phyloP scores from a whole-genome alignment of 768 basidiomycete genomes.

The Pleurotus platypus region DNA sequence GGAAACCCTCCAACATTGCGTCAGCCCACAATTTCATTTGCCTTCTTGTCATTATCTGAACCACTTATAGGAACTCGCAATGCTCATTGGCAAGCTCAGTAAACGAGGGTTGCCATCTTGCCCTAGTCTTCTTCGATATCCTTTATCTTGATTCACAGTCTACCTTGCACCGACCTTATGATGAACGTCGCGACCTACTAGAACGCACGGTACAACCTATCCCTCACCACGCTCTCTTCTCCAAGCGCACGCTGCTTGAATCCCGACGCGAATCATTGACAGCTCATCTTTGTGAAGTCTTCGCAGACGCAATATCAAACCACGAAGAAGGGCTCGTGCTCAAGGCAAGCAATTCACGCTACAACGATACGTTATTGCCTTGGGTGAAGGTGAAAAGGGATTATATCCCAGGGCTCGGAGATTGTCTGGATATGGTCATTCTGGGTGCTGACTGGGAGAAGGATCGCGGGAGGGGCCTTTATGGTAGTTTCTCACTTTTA shows the following conservation, averaged over 20 bases:
- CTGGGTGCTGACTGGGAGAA: slow-evolving; percentile 81
- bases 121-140: slow-evolving; percentile 86
- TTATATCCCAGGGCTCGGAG: slow-evolving; percentile 83
- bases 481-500: slow-evolving; percentile 36
- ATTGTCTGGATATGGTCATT: slow-evolving; percentile 74
- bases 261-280: slow-evolving; percentile 21
- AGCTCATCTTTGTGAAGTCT: slow-evolving; percentile 34
- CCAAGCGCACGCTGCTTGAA: slow-evolving; percentile 49
- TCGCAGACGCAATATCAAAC: slow-evolving; percentile 48
- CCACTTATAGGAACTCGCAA: slow-evolving; percentile 21
- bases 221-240: slow-evolving; percentile 63
- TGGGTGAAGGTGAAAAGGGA: slow-evolving; percentile 93
- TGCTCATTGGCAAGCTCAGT: slow-evolving; percentile 28
- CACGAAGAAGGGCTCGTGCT: slow-evolving; percentile 72
- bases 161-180: slow-evolving; percentile 55
- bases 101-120: slow-evolving; percentile 52
- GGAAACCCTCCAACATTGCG: slow-evolving; percentile 14
- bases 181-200: slow-evolving; percentile 54
- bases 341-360: slow-evolving; percentile 66
- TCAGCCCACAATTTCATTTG: slow-evolving; percentile 1
- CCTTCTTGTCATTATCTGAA: slow-evolving; percentile 13
- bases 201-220: slow-evolving; percentile 50
- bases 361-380: slow-evolving; percentile 59
- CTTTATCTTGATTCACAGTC: slow-evolving; percentile 63
- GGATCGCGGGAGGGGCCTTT: slow-evolving; percentile 68